Percentiles rank a stretch among this genome's conserved stretches.
Conservation (phyloP, 345 rosid genomes). For the Turnera subulata region DNA sequence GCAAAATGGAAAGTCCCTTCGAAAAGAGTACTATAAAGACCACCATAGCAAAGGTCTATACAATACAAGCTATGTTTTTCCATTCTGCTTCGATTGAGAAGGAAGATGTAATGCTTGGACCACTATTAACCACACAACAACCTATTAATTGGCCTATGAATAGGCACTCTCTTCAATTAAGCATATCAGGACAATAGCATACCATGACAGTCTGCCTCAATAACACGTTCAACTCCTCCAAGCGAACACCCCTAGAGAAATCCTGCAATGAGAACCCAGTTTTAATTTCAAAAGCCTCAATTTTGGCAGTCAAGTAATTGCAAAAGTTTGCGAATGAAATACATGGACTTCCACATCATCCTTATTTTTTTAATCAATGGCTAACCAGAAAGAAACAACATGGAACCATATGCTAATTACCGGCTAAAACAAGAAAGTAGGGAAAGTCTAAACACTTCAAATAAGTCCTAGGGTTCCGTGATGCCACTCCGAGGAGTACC, state of each 20-base stretch:
- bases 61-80: too few relatives aligned
- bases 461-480: slow-evolving; percentile 11
- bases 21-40: too few relatives aligned
- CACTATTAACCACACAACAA: neutral
- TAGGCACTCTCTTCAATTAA: neutral
- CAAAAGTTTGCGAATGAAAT: neutral
- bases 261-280: slow-evolving; percentile 47
- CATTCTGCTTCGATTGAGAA: too few relatives aligned
- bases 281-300: slow-evolving; percentile 10
- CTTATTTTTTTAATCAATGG: neutral
- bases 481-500: slow-evolving; percentile 43
- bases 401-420: too few relatives aligned
- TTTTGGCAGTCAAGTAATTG: slow-evolving; percentile 3
- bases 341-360: neutral
- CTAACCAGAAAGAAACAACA: too few relatives aligned
- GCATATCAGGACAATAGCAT: slow-evolving; percentile 23
- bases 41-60: too few relatives aligned
- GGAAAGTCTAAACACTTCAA: neutral
- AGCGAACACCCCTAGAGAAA: slow-evolving; percentile 82
- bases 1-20: too few relatives aligned
- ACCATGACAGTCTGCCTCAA: slow-evolving; percentile 93
- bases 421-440: neutral
- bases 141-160: neutral
- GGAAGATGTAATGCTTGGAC: neutral
- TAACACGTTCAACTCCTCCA: slow-evolving; percentile 82